Evolutionary conservation across 768 basidiomycete species (phyloP), one percentile per base, ranked within the genome.

Genomic region (Goffeauzyma gilvescens): DNA sequence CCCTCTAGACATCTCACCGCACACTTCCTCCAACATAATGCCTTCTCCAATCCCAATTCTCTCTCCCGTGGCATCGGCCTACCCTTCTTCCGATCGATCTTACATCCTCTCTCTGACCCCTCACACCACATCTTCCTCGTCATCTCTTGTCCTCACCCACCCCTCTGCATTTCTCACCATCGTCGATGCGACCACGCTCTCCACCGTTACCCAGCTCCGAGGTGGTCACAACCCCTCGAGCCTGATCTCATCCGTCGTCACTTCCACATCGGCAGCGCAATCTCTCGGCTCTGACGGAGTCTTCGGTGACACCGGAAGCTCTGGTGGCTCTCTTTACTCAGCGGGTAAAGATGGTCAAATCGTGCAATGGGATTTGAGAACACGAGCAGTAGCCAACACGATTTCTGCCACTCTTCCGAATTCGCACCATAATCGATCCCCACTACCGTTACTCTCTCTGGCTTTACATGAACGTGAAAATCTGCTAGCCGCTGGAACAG

Each of bases 401-500:
- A 55, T 63, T 38, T 24, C 8, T 23, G 5, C 34, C 34, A 32
- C 41, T 17, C 6, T 32, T 14, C 26, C 23, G 23, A 13, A 33
- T 60, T 59, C 61, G 2, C 47, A 46, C 23, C n/a, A n/a, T n/a
- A 45, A 61, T 2, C 44, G 62, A 31, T 56, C 55, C 33, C 48
- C 54, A 3, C 38, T 61, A 1, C 59, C 62, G 2, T 51, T 63
- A 0, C 50, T 55, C 8, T 55, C 62, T 3, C 28, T 63, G 8
- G 51, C 58, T 6, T 48, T 55, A 4, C 51, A 54, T 7, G 53
- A 55, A 40, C 38, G 56, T 8, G 58, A 58, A 33, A 60, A 71
- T 50, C 74, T 76, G 2, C 71, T 90, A 18, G 83, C 77, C 15
- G 84, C 77, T 9, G 87, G 87, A 13, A 80, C 84, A 0, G 83